phyloP scores from a whole-genome alignment of 2,329 filamentous ascomycete genomes.

The Moelleriella libera region DNA sequence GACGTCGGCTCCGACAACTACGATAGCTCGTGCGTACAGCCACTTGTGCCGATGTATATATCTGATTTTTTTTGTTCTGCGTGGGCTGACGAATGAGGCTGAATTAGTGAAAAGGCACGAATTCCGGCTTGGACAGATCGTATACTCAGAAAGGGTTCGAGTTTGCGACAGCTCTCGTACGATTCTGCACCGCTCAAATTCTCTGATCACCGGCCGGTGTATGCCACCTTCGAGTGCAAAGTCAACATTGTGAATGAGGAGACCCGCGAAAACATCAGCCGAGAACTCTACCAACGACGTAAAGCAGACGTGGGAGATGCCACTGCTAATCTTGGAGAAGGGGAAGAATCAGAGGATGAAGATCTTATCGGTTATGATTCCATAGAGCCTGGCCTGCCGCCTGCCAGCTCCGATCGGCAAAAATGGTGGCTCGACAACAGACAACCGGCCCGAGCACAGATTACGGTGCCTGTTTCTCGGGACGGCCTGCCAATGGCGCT shows the following conservation, averaged over 20 bases:
- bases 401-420: constrained; percentile 52
- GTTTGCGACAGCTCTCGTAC: constrained; percentile 73
- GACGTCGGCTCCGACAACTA: constrained; percentile 80
- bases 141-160: constrained; percentile 72
- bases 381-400: constrained; percentile 62
- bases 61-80: not conserved
- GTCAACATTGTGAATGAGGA: constrained; percentile 70
- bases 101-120: constrained; percentile 64
- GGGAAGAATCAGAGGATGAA: constrained; percentile 56
- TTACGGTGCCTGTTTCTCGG: constrained; percentile 45
- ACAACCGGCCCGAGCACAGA: constrained; percentile 58
- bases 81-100: not conserved
- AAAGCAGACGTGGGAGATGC: constrained; percentile 51
- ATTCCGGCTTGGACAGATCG: constrained; percentile 98
- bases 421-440: constrained; percentile 61
- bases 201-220: constrained; percentile 94
- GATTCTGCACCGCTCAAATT: constrained; percentile 70
- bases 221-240: constrained; percentile 72
- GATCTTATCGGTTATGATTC: constrained; percentile 71
- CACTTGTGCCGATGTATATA: not conserved
- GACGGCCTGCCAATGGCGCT: constrained; percentile 42
- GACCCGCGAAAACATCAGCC: constrained; percentile 57
- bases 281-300: constrained; percentile 59
- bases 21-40: constrained; percentile 61
- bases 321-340: constrained; percentile 36